Percentiles rank a stretch among this genome's conserved stretches.
These are phyloP conservation scores for Neonectria faginata DNA, from an alignment of 2,329 filamentous ascomycete species.

Conservation along the genomic window DNA sequence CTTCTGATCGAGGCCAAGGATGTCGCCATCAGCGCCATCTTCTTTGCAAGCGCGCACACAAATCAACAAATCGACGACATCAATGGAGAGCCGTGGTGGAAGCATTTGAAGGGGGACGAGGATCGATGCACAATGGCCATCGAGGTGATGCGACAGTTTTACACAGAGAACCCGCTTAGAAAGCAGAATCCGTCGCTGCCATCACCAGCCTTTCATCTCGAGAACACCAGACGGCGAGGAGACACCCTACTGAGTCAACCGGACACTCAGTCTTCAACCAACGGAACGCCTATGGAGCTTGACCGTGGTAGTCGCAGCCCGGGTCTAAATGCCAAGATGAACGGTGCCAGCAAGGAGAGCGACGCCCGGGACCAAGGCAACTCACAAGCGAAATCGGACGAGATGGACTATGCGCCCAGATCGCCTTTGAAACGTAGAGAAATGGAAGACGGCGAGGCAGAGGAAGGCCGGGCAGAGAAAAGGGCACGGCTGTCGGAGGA, in stretches of 20 bases:
- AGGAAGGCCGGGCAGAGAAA: slow-evolving; percentile 56
- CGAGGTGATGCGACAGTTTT: slow-evolving; percentile 78
- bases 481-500: slow-evolving; percentile 60
- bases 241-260: slow-evolving; percentile 56
- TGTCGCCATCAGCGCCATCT: slow-evolving; percentile 87
- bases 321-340: slow-evolving; percentile 56
- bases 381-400: slow-evolving; percentile 51
- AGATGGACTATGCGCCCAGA: slow-evolving; percentile 47
- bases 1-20: slow-evolving; percentile 82
- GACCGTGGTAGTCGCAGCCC: slow-evolving; percentile 65
- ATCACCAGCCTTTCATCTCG: slow-evolving; percentile 67
- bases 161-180: slow-evolving; percentile 71
- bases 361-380: slow-evolving; percentile 47
- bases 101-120: slow-evolving; percentile 77
- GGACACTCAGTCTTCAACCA: slow-evolving; percentile 60
- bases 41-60: slow-evolving; percentile 84
- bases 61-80: slow-evolving; percentile 81
- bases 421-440: slow-evolving; percentile 60
- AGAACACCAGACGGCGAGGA: slow-evolving; percentile 65
- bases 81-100: slow-evolving; percentile 88
- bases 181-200: slow-evolving; percentile 66
- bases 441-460: slow-evolving; percentile 49
- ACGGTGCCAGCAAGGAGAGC: slow-evolving; percentile 53
- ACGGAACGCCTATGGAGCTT: slow-evolving; percentile 61
- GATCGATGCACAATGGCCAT: slow-evolving; percentile 78